These are phyloP conservation scores for Fusarium musae DNA, from an alignment of 2,329 filamentous ascomycete genomes.

Conservation along the genomic window DNA sequence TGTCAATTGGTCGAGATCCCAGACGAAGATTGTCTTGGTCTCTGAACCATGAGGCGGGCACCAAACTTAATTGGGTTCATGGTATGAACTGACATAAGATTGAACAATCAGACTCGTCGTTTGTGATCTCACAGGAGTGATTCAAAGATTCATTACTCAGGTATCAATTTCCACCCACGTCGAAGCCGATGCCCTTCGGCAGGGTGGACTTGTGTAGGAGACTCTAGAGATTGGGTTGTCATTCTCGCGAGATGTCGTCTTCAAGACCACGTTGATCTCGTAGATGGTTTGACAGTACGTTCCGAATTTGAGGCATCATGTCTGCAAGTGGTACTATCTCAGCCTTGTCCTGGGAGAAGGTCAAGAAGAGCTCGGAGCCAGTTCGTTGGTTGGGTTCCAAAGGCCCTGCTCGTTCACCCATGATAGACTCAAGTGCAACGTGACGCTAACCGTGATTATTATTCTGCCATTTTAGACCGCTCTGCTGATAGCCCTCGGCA, in stretches of 20 bases:
- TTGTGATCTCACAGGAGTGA: rapidly evolving
- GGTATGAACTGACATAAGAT: rapidly evolving
- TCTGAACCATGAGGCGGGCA: neutral
- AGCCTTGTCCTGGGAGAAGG: neutral
- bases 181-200: neutral
- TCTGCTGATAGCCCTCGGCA: neutral
- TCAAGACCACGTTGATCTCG: too few relatives aligned
- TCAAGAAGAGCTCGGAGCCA: neutral
- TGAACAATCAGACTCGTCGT: rapidly evolving
- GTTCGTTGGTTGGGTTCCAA: neutral
- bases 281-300: too few relatives aligned
- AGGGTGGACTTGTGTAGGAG: neutral
- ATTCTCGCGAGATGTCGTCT: neutral
- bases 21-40: neutral
- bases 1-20: neutral
- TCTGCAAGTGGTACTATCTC: rapidly evolving
- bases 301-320: neutral
- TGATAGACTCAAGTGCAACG: neutral
- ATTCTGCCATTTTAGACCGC: neutral
- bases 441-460: neutral
- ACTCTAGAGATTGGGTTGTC: neutral
- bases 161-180: neutral
- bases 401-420: neutral
- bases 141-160: neutral
- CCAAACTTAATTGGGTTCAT: neutral